Conservation (phyloP, 176 grass and related monocot species). For the Otatea glauca region DNA sequence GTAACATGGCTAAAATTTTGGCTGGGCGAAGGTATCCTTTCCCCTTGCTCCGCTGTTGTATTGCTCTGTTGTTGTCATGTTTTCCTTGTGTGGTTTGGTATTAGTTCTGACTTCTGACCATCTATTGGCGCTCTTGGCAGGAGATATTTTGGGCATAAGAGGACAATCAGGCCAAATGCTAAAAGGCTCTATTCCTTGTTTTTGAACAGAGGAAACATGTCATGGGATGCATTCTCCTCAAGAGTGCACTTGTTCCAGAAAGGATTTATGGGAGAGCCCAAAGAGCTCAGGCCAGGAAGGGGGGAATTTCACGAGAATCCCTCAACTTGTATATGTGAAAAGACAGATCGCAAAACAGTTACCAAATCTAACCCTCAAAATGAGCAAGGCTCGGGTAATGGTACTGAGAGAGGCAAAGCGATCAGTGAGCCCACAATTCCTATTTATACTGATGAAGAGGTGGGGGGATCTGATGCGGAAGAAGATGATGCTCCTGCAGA, state of each 20-base stretch:
- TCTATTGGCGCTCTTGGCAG: slow-evolving; percentile 42
- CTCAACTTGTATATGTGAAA: slow-evolving; percentile 72
- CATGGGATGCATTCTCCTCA: slow-evolving; percentile 65
- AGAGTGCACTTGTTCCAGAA: slow-evolving; percentile 56
- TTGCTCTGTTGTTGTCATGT: background rate
- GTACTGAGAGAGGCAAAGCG: slow-evolving; percentile 7
- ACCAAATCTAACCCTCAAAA: slow-evolving; percentile 20
- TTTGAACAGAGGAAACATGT: slow-evolving; percentile 65
- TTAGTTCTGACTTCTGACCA: slow-evolving; percentile 36
- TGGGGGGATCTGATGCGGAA: slow-evolving; percentile 42
- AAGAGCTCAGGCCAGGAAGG: slow-evolving; percentile 66
- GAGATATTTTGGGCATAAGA: slow-evolving; percentile 81
- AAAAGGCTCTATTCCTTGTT: slow-evolving; percentile 66
- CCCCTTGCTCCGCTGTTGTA: background rate
- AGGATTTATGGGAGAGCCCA: slow-evolving; percentile 83
- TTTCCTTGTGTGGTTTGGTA: background rate
- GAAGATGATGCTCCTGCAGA: slow-evolving; percentile 48
- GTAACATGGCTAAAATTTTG: slow-evolving; percentile 88
- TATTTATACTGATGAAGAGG: slow-evolving; percentile 40
- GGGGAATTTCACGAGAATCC: slow-evolving; percentile 83
- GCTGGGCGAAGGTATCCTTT: slow-evolving; percentile 64
- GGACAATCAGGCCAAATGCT: slow-evolving; percentile 73
- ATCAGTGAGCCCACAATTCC: slow-evolving; percentile 29
- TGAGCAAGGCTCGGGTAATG: background rate
- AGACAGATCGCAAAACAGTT: slow-evolving; percentile 11